These are phyloP conservation scores for Penicillium verhagenii DNA, from an alignment of 495 filamentous ascomycete genomes.

Conservation along the genomic window DNA sequence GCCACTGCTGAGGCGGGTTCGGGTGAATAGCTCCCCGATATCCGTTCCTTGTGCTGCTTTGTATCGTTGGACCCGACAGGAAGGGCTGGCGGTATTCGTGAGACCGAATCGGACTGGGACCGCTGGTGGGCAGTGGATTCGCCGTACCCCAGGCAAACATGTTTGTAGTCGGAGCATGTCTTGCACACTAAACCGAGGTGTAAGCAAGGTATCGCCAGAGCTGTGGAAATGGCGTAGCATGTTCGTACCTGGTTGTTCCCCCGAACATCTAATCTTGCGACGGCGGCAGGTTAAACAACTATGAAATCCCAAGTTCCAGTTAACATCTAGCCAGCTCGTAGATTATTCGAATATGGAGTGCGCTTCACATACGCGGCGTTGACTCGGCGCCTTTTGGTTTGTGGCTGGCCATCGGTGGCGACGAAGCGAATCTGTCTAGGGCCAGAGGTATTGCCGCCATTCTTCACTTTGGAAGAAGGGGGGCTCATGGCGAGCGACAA, in stretches of 20 bases:
- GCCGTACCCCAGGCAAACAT: constrained; percentile 67
- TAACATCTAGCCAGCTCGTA: constrained; percentile 14
- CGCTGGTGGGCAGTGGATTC: constrained; percentile 65
- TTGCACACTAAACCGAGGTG: constrained; percentile 51
- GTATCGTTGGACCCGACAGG: constrained; percentile 23
- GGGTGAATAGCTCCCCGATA: constrained; percentile 33
- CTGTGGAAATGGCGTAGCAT: not conserved
- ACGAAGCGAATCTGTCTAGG: constrained; percentile 70
- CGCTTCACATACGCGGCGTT: constrained; percentile 67
- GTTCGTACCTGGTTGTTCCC: constrained; percentile 60
- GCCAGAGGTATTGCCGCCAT: constrained; percentile 34
- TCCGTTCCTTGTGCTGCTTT: constrained; percentile 14
- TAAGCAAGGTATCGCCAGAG: not conserved
- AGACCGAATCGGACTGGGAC: constrained; percentile 37
- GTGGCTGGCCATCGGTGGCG: constrained; percentile 76
- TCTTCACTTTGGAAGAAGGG: constrained; percentile 45
- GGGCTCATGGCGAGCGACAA: constrained; percentile 48
- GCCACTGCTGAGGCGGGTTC: constrained; percentile 17
- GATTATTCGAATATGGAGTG: not conserved
- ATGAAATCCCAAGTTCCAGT: constrained; percentile 9
- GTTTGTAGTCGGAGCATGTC: constrained; percentile 73
- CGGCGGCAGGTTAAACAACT: constrained; percentile 79
- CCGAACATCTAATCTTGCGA: constrained; percentile 80
- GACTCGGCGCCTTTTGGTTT: constrained; percentile 76
- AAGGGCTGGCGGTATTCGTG: constrained; percentile 24